Evolutionary conservation across 352 stramenopile genomes (phyloP).

Genomic region (Globisporangium sylvaticum): DNA sequence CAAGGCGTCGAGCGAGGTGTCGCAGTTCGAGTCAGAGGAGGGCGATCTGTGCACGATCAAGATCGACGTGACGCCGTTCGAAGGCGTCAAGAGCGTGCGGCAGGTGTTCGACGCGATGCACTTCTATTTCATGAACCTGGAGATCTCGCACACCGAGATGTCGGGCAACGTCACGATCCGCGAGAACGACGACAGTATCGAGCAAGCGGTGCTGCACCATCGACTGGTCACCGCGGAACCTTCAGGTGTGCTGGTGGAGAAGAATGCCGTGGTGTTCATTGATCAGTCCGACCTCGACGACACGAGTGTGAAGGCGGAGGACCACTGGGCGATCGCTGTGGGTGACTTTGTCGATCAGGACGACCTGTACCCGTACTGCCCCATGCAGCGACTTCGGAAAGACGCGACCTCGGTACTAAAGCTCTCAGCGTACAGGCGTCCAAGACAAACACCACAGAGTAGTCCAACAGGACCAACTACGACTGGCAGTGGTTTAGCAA

Average conservation of each 20-base stretch:
- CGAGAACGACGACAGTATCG: conserved; percentile 15
- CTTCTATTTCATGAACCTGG: conserved; percentile 40
- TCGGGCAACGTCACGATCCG: conserved; percentile 13
- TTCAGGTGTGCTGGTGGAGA: not conserved
- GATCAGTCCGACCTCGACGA: conserved; percentile 10
- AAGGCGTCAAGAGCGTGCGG: conserved; percentile 26
- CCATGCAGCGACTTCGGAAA: conserved; percentile 17
- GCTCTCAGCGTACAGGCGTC: not conserved
- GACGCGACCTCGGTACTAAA: conserved; percentile 18
- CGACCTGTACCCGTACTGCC: conserved; percentile 17
- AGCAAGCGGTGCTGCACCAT: conserved; percentile 7
- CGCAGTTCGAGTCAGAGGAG: conserved; percentile 34
- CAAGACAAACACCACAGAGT: not conserved
- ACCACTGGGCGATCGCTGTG: conserved; percentile 3
- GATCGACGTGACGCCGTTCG: conserved; percentile 42
- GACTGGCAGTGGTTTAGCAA: not conserved
- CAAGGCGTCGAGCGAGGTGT: conserved; percentile 29
- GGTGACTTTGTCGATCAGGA: conserved; percentile 15
- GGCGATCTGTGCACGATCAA: conserved; percentile 43
- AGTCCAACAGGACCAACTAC: not conserved
- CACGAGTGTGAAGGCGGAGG: not conserved
- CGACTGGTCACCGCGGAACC: not conserved
- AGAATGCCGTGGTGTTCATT: conserved; percentile 7
- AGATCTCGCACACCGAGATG: conserved; percentile 55
- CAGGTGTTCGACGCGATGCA: conserved; percentile 36